Evolutionary conservation across 1,284 basidiomycete genomes (phyloP).

Genomic region (Leccinum pallidistipes): DNA sequence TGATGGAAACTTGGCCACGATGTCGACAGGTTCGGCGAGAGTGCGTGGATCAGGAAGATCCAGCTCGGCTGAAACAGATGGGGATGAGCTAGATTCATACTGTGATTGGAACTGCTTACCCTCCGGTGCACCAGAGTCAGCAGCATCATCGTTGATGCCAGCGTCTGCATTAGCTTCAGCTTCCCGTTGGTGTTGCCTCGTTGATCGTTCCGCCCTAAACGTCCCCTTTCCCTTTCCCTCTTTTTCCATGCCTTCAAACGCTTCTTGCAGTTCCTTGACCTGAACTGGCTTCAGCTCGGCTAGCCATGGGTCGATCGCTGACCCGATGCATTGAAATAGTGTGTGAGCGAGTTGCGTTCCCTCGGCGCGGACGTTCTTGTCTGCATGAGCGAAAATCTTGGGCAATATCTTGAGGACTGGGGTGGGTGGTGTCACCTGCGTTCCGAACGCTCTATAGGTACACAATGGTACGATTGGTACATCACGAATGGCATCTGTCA

Average conservation of each 20-base stretch:
- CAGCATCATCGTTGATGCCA: constrained; percentile 39
- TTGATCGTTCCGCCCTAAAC: constrained; percentile 78
- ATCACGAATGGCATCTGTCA: constrained; percentile 3
- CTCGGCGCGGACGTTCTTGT: constrained; percentile 96
- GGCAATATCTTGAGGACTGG: constrained; percentile 85
- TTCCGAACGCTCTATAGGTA: constrained; percentile 73
- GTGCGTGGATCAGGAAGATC: constrained; percentile 76
- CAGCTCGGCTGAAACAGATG: constrained; percentile 34
- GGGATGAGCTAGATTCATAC: constrained; percentile 17
- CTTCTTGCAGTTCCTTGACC: constrained; percentile 92
- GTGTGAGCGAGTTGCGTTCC: constrained; percentile 76
- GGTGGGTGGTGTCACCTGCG: constrained; percentile 73
- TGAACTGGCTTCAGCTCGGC: constrained; percentile 98
- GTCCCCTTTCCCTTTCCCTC: constrained; percentile 82
- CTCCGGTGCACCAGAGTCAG: constrained; percentile 32
- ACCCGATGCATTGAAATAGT: constrained; percentile 89
- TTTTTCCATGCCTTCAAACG: constrained; percentile 83
- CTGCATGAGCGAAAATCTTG: constrained; percentile 93
- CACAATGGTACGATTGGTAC: constrained; percentile 1
- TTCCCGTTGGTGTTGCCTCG: constrained; percentile 78
- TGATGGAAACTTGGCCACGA: constrained; percentile 72
- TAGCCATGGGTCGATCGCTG: constrained; percentile 85
- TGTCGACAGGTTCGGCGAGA: constrained; percentile 83
- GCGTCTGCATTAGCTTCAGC: constrained; percentile 54
- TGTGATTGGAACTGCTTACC: constrained; percentile 23